Evolutionary conservation across 78 protist genomes (phyloP), one percentile per base, ranked within the genome.

Genomic region (Dictyostelium capitatum): DNA sequence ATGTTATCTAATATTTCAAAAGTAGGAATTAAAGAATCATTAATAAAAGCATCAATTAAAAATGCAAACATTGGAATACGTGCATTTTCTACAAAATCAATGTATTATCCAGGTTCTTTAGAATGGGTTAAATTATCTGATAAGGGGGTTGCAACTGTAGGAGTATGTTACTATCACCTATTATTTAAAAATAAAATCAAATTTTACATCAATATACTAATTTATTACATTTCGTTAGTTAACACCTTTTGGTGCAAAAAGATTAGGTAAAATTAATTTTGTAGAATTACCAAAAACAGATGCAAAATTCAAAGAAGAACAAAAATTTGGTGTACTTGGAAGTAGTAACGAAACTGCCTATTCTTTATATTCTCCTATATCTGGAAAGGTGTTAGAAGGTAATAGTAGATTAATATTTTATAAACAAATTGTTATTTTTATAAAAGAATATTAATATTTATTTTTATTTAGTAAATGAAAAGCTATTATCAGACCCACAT

Each of bases 371-470:
- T 47, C 75, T 17, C 75, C 75, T 30, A 48, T 67, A 30, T 67
- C 75, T 67, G 75, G 75, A 15, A 23, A 67, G 15, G 75, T 67
- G 5, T 32, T 67, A 6, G 75, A 67, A 67, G 48, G 75, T 67
- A 65, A 3, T n/a, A n/a, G 2, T 25, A 59, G 3, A 12, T 30
- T 30, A n/a, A 14, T 59, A 9, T 59, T 59, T 19, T 19, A 59
- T 7, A 15, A 7, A 6, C 11, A 59, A 3, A 19, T 23, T 25
- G 10, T 4, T 0, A 64, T 30, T 65, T 4, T 15, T 15, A 1
- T 25, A 5, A 12, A 32, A 5, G 28, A 65, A 28, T 30, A 30
- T 62, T 62, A 6, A 56, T 0, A 19, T 23, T 17, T n/a, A 23
- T 28, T 11, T 25, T 11, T 7, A 62, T 62, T 62, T 64, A 64